Conservation (phyloP, 768 basidiomycete genomes). For the Heimioporus sp. region DNA sequence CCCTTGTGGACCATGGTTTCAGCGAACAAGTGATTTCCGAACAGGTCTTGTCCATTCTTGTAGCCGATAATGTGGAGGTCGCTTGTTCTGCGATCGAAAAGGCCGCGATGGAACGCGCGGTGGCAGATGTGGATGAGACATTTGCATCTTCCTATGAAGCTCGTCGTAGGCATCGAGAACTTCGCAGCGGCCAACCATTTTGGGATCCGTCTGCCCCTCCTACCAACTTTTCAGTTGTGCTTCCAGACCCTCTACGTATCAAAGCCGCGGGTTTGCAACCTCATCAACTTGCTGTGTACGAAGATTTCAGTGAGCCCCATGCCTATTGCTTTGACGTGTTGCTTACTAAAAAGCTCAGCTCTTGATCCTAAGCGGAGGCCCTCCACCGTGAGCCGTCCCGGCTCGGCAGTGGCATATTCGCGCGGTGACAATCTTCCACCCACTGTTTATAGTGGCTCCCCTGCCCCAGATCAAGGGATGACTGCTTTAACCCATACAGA, state of each 20-base stretch:
- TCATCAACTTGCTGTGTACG: constrained; percentile 87
- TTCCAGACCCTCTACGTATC: constrained; percentile 89
- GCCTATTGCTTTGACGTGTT: constrained; percentile 4
- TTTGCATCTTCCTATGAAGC: constrained; percentile 80
- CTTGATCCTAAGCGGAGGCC: constrained; percentile 57
- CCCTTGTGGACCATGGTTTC: constrained; percentile 85
- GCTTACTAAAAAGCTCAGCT: constrained; percentile 27
- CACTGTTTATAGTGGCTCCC: constrained; percentile 57
- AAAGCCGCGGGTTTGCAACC: constrained; percentile 78
- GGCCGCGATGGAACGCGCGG: constrained; percentile 95
- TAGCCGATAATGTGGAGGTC: constrained; percentile 89
- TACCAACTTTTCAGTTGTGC: constrained; percentile 62
- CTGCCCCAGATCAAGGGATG: constrained; percentile 52
- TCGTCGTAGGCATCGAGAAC: constrained; percentile 84
- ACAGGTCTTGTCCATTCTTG: constrained; percentile 72
- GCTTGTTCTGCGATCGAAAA: constrained; percentile 95
- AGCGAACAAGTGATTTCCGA: constrained; percentile 85
- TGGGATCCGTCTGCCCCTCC: constrained; percentile 82
- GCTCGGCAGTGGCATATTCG: constrained; percentile 69
- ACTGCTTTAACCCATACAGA: constrained; percentile 69
- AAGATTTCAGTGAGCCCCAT: constrained; percentile 75
- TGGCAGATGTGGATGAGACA: constrained; percentile 89
- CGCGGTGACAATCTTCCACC: constrained; percentile 42
- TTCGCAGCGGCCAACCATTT: constrained; percentile 73
- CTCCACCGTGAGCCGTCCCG: constrained; percentile 56